These are phyloP conservation scores for Venturiaceae sp. DNA, from an alignment of 2,329 filamentous ascomycete species.

Conservation along the genomic window DNA sequence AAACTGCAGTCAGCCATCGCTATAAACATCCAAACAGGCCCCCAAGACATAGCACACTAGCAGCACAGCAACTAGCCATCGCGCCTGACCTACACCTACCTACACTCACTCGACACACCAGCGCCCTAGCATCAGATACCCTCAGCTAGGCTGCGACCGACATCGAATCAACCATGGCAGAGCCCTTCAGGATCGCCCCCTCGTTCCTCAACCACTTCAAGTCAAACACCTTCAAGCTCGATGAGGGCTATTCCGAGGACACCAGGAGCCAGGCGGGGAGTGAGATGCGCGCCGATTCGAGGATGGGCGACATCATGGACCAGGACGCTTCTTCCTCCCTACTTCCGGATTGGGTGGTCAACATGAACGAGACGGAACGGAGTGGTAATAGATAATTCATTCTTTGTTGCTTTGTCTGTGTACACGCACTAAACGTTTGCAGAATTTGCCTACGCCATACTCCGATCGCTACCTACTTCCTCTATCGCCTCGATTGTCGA, in stretches of 20 bases:
- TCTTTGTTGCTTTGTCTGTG: background rate
- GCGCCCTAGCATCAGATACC: no score
- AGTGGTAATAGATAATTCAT: constrained; percentile 35
- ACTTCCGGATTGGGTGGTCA: constrained; percentile 46
- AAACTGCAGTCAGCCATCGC: no score
- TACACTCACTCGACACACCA: no score
- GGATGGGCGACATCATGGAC: constrained; percentile 17
- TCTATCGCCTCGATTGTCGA: constrained; percentile 73
- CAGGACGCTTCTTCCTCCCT: constrained; percentile 20
- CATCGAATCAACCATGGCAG: constrained; percentile 3
- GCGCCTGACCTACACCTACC: no score
- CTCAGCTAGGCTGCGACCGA: background rate
- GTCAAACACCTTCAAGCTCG: constrained; percentile 33
- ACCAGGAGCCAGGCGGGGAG: constrained; percentile 39
- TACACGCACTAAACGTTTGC: constrained; percentile 6
- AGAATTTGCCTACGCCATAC: constrained; percentile 74
- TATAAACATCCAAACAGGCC: no score
- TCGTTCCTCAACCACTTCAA: constrained; percentile 3
- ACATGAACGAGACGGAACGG: constrained; percentile 43
- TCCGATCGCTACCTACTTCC: constrained; percentile 70
- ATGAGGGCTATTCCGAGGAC: constrained; percentile 84
- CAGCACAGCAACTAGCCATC: no score
- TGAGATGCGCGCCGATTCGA: constrained; percentile 28
- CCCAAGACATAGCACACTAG: no score
- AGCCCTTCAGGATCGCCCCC: background rate